Conservation (phyloP, 176 grass and related monocot species). For the Typha latifolia region DNA sequence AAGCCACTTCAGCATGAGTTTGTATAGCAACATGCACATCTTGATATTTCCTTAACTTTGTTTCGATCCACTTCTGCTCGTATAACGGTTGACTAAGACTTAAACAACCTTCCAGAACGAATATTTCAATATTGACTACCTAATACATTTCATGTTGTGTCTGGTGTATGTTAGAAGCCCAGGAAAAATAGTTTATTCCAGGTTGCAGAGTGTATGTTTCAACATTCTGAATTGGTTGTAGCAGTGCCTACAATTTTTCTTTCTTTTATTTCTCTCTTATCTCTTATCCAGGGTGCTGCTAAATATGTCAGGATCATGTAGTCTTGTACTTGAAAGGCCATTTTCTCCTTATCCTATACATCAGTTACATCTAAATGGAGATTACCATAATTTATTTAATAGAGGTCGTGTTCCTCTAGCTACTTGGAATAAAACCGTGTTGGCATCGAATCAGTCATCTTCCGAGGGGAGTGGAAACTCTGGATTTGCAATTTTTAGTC, state of each 20-base stretch:
- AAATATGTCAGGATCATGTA: constrained; percentile 43
- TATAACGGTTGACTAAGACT: too few species aligned
- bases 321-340: constrained; percentile 91
- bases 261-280: constrained; percentile 10
- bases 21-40: too few species aligned
- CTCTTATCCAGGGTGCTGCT: constrained; percentile 44
- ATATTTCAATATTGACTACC: too few species aligned
- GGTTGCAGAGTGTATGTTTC: not conserved
- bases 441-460: constrained; percentile 28
- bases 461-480: constrained; percentile 29
- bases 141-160: not conserved
- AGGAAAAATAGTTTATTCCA: not conserved
- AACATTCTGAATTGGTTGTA: not conserved
- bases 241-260: not conserved
- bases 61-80: too few species aligned
- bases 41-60: too few species aligned
- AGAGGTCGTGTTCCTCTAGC: constrained; percentile 52
- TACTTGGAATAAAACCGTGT: constrained; percentile 56
- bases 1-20: too few species aligned
- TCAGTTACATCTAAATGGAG: constrained; percentile 61
- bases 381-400: constrained; percentile 73
- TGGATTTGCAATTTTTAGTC: constrained; percentile 84
- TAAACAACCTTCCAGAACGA: too few species aligned
- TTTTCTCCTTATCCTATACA: constrained; percentile 86
- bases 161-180: not conserved